A percentile compares a stretch with the other conserved stretches of the same genome.
These are phyloP conservation scores for Sutorius eximius DNA, from an alignment of 1,284 basidiomycete genomes.

Conservation along the genomic window DNA sequence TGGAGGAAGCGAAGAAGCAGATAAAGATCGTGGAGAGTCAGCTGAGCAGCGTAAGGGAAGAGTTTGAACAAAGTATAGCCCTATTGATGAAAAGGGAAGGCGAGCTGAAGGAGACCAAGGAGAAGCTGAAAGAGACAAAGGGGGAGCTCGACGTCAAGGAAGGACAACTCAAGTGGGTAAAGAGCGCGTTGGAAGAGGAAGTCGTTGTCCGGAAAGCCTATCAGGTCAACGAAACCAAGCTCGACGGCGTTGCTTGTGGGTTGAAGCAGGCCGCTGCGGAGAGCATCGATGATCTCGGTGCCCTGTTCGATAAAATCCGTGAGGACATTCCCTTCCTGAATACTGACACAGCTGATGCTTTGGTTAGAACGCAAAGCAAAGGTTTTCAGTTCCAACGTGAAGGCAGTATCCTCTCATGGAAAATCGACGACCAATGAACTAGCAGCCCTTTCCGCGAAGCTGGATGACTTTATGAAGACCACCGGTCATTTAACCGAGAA, in stretches of 20 bases:
- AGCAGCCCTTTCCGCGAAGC: slow-evolving; percentile 52
- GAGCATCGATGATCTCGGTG: slow-evolving; percentile 70
- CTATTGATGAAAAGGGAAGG: slow-evolving; percentile 72
- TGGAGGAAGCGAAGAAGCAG: slow-evolving; percentile 79
- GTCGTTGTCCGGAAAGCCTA: slow-evolving; percentile 73
- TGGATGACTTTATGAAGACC: slow-evolving; percentile 63
- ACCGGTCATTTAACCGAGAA: slow-evolving; percentile 53
- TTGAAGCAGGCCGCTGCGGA: slow-evolving; percentile 69
- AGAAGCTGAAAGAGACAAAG: slow-evolving; percentile 56
- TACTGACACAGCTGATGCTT: slow-evolving; percentile 11
- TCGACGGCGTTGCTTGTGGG: slow-evolving; percentile 71
- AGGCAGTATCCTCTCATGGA: slow-evolving; percentile 63
- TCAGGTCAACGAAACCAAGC: slow-evolving; percentile 67
- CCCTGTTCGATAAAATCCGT: slow-evolving; percentile 86
- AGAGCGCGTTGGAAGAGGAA: slow-evolving; percentile 73
- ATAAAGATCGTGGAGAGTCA: slow-evolving; percentile 83
- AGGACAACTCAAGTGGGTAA: slow-evolving; percentile 55
- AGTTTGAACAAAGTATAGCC: slow-evolving; percentile 86
- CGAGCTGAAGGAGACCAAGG: slow-evolving; percentile 69
- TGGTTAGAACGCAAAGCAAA: slow-evolving; percentile 71
- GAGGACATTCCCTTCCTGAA: slow-evolving; percentile 26
- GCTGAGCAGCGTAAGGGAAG: slow-evolving; percentile 76
- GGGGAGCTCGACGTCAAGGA: slow-evolving; percentile 53
- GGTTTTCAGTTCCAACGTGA: slow-evolving; percentile 66
- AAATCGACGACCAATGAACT: slow-evolving; percentile 54